Evolutionary conservation across 495 filamentous ascomycete species (phyloP), one percentile per base, ranked within the genome.

Genomic region (Penicillium tannophilum): DNA sequence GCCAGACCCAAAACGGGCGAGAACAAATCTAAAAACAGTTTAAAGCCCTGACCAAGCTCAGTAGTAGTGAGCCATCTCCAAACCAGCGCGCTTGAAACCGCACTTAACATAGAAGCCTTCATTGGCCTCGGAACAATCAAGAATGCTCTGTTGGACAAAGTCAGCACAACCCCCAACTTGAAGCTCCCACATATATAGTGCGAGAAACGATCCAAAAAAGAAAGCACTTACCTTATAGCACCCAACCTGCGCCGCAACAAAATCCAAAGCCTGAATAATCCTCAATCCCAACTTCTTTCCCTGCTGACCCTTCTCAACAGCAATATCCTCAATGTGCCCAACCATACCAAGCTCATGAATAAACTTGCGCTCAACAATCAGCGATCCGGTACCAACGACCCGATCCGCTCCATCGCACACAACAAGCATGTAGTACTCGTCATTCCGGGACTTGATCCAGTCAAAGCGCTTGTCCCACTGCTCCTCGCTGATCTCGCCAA

Each of bases 31-130:
- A 48, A 43, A 56, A 53, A 52, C 47, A 30, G 19, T 52, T 48
- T 33, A 17, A 59, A 55, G 20, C 52, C 35, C 10, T 43, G 14
- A 9, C 12, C 31, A 17, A 16, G 43, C 49, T 71, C 87, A 88
- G 73, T 93, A 92, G 72, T 97, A 96, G 75, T 96, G 92, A 44
- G 92, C 94, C 94, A 98, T 98, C 75, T 98, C 91, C 52, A 97
- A 74, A 9, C 94, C 94, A 24, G 92, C 95, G 47, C 92, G 80
- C 75, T 91, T 90, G 74, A 95, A 98, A 44, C 93, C 95, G 71
- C 94, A 98, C 83, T 98, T 98, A 63, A 96, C 85, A 72, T 98
- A 98, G 80, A 98, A 98, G 16, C 92, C 94, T 76, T 97, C 92
- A 72, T 98, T 98, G 63, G 89, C 76, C 69, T 91, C 88, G 9